Evolutionary conservation across 441 rosid genomes (phyloP).

Genomic region (Corymbia calophylla): DNA sequence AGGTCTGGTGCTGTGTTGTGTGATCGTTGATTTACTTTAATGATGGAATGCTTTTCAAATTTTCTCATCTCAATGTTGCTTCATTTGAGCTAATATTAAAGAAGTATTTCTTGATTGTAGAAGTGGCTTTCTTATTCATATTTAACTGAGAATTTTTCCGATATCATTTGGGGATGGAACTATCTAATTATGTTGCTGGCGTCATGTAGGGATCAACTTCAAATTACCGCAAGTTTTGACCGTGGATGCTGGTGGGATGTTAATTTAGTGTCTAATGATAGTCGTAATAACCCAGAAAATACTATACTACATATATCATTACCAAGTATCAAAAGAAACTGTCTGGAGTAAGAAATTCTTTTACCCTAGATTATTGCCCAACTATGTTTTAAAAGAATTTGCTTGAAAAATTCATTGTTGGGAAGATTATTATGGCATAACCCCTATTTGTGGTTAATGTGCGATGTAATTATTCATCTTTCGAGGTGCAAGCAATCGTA

Average conservation of each 20-base stretch:
- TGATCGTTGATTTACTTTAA: background rate
- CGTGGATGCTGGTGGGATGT: background rate
- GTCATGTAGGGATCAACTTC: background rate
- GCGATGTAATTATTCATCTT: constrained; percentile 4
- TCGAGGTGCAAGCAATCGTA: constrained; percentile 95
- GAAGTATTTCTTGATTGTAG: background rate
- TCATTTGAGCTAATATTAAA: background rate
- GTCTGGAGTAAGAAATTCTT: background rate
- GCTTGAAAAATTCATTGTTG: background rate
- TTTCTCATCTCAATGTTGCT: background rate
- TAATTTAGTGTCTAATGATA: background rate
- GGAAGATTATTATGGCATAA: background rate
- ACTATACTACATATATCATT: background rate
- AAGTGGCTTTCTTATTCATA: background rate
- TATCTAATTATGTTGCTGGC: background rate
- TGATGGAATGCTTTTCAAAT: background rate
- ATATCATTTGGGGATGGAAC: background rate
- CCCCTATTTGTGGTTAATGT: background rate
- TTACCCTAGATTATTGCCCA: background rate
- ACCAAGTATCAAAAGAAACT: background rate
- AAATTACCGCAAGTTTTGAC: background rate
- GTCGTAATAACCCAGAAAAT: background rate
- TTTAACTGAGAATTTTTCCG: background rate
- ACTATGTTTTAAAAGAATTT: background rate
- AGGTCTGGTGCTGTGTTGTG: background rate